phyloP scores from a whole-genome alignment of 352 stramenopile genomes.

The Globisporangium nodosum region DNA sequence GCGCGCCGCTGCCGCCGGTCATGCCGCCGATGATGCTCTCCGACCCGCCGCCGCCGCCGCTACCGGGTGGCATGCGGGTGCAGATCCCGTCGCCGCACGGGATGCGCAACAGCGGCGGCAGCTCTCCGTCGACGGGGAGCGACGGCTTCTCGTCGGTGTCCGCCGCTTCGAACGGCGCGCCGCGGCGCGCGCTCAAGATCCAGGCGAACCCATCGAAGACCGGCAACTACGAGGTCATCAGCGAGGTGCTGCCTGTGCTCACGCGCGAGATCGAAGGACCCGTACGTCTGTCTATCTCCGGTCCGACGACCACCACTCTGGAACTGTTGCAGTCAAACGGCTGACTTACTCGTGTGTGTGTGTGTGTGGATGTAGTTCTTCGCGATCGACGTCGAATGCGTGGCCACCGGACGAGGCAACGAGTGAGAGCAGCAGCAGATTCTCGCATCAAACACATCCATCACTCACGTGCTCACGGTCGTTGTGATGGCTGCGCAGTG shows the following conservation, averaged over 20 bases:
- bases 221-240: slow-evolving; percentile 62
- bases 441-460: too few species aligned
- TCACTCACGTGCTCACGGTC: too few species aligned
- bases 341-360: background rate
- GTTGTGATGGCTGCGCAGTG: slow-evolving; percentile 25
- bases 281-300: slow-evolving; percentile 23
- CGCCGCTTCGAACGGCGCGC: slow-evolving; percentile 1
- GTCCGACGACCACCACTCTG: too few species aligned
- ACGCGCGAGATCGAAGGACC: slow-evolving; percentile 75
- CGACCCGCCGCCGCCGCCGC: slow-evolving; percentile 10
- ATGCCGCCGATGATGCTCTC: slow-evolving; percentile 26
- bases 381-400: slow-evolving; percentile 92
- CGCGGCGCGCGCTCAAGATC: slow-evolving; percentile 46
- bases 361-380: slow-evolving; percentile 58
- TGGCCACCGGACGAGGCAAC: slow-evolving; percentile 79
- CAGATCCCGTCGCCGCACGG: slow-evolving; percentile 8
- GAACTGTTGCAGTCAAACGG: too few species aligned
- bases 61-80: slow-evolving; percentile 1
- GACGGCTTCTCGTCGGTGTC: slow-evolving; percentile 1
- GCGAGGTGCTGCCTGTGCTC: slow-evolving; percentile 68
- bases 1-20: slow-evolving; percentile 16
- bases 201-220: slow-evolving; percentile 63
- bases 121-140: slow-evolving; percentile 18
- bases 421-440: slow-evolving; percentile 27
- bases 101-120: background rate